Percentiles rank a stretch among this genome's conserved stretches.
phyloP scores from a whole-genome alignment of 495 filamentous ascomycete genomes.

The Hyaloscypha finlandica region DNA sequence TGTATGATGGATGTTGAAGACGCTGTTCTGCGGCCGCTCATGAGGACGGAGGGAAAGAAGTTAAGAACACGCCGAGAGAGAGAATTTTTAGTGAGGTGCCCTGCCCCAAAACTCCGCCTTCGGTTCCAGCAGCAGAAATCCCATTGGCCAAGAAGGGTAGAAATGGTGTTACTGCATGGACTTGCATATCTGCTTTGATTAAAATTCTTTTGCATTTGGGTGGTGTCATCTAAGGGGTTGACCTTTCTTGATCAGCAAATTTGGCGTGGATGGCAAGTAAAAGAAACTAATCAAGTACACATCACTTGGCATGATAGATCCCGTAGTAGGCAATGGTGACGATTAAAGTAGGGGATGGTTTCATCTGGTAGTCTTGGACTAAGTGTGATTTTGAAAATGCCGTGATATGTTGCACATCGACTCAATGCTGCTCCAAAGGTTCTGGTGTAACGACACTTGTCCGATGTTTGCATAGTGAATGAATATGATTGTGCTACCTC shows the following conservation, averaged over 20 bases:
- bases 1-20: too few relatives aligned
- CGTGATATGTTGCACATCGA: neutral
- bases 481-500: neutral
- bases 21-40: slow-evolving; percentile 30
- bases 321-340: too few relatives aligned
- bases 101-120: too few relatives aligned
- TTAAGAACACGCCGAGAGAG: slow-evolving; percentile 21
- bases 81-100: neutral
- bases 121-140: slow-evolving; percentile 18
- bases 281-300: neutral
- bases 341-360: too few relatives aligned
- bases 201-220: slow-evolving; percentile 9
- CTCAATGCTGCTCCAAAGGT: neutral
- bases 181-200: neutral
- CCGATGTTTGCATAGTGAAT: neutral
- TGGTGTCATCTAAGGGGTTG: slow-evolving; percentile 6
- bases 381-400: neutral
- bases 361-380: too few relatives aligned
- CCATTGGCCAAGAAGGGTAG: slow-evolving; percentile 21
- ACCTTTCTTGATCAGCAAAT: neutral
- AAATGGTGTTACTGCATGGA: slow-evolving; percentile 25
- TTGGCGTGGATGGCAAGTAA: neutral
- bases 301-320: too few relatives aligned
- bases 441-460: neutral
- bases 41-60: slow-evolving; percentile 55